Evolutionary conservation across 352 stramenopile species (phyloP).

Genomic region (Globisporangium abappressorium): DNA sequence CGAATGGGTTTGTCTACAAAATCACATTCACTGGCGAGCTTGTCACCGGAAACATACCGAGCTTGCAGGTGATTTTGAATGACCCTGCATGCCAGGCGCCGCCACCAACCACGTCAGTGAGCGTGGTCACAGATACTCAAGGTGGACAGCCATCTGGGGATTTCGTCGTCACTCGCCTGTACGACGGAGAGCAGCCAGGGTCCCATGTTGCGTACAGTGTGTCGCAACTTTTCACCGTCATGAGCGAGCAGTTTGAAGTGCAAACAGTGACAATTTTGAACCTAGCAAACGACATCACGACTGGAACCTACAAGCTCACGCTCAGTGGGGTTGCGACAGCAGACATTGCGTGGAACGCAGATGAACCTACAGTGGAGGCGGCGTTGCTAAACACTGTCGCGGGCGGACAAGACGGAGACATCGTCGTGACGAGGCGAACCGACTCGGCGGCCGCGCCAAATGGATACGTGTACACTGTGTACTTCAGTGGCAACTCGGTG

Average conservation of each 20-base stretch:
- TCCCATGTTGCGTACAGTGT: conserved; percentile 54
- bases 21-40: conserved; percentile 68
- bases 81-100: conserved; percentile 22
- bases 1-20: conserved; percentile 55
- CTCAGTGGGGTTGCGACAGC: conserved; percentile 26
- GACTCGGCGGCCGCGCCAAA: conserved; percentile 42
- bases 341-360: conserved; percentile 57
- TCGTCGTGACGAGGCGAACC: conserved; percentile 50
- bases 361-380: conserved; percentile 39
- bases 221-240: conserved; percentile 65
- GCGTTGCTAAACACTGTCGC: conserved; percentile 24
- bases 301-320: conserved; percentile 40
- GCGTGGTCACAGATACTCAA: conserved; percentile 16
- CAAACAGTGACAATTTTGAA: conserved; percentile 59
- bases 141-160: conserved; percentile 28
- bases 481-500: conserved; percentile 56
- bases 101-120: conserved; percentile 24
- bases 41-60: conserved; percentile 49
- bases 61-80: conserved; percentile 17
- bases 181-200: conserved; percentile 49
- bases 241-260: conserved; percentile 68
- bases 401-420: conserved; percentile 19
- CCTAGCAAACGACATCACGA: conserved; percentile 32
- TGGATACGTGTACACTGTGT: conserved; percentile 72
- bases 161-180: conserved; percentile 49